Evolutionary conservation across 108 stramenopile species (phyloP), one percentile per base, ranked within the genome.

Genomic region (Pseudonitzschia multiseries): DNA sequence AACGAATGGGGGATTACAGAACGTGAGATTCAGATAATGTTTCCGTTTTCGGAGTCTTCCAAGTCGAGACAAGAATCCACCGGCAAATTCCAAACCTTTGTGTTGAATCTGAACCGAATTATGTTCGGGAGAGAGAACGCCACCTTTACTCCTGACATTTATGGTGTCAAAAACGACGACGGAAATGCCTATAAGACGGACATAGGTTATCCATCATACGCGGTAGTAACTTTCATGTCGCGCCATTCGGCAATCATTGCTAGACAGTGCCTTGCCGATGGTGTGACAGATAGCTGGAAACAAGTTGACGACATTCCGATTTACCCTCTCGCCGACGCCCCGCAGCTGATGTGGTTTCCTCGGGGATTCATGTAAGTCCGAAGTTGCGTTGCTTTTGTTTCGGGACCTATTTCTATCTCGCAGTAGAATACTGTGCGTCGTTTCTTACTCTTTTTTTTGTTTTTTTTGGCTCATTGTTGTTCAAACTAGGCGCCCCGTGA

Each of bases 241-340:
- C 83, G 94, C n/a, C 94, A 95, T 70, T 91, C 94, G 28, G 91
- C 94, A 5, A 80, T 91, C 32, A 85, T 90, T 15, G 94, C 94
- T 0, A 65, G 94, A 43, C 84, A 92, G 31, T 93, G 88, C 62
- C 69, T 86, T 32, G 81, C 82, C 0, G 94, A 95, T 79, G 94
- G 94, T 21, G 73, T 89, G 48, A 68, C 79, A 14, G 68, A 78
- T 21, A 62, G 86, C 56, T 95, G 94, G 94, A 70, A 77, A 24
- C 78, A 82, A 31, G 62, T 84, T 10, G 78, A 87, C 42, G 74
- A 74, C 22, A 69, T 90, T 12, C 94, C 94, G 15, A 88, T 95
- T n/a, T 83, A 91, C 20, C 94, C 94, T 9, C 79, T 95, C 21
- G 90, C 94, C 29, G 94, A 95, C 70, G 90, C 94, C 48, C 87